A percentile compares a stretch with the other conserved stretches of the same genome.
These are phyloP conservation scores for Entomortierella chlamydospora DNA, from an alignment of 192 early-diverging fungal species.

Conservation along the genomic window DNA sequence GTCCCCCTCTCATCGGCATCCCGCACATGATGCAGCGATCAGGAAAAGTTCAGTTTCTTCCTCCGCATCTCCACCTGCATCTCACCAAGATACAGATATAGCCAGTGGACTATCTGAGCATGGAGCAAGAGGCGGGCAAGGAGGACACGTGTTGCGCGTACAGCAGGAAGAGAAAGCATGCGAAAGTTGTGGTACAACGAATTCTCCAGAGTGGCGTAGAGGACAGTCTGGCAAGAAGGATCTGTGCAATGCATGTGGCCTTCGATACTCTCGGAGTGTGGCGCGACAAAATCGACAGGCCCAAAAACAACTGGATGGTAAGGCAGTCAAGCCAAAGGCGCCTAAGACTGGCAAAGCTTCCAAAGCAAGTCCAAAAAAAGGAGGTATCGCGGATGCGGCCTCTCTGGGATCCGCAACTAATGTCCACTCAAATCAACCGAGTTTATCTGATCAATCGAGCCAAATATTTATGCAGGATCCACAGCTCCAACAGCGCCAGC, in stretches of 20 bases:
- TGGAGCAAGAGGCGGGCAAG: neutral
- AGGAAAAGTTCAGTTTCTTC: constrained; percentile 33
- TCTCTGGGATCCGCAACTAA: neutral
- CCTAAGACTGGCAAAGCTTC: constrained; percentile 23
- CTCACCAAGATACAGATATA: constrained; percentile 14
- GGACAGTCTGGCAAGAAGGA: constrained; percentile 69
- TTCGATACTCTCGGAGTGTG: constrained; percentile 59
- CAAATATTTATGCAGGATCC: neutral
- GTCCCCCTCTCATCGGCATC: constrained; percentile 32
- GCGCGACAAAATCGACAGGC: constrained; percentile 55
- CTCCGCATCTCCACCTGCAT: constrained; percentile 25
- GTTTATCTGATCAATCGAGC: neutral
- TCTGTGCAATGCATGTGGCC: constrained; percentile 69
- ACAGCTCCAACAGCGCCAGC: constrained; percentile 3
- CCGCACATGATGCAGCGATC: constrained; percentile 44
- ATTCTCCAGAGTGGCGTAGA: constrained; percentile 66
- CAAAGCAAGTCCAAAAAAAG: constrained; percentile 20
- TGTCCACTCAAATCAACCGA: neutral
- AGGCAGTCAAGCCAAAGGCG: constrained; percentile 21
- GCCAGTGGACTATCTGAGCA: neutral
- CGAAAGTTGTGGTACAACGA: constrained; percentile 62
- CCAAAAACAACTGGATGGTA: constrained; percentile 50
- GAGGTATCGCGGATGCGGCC: neutral
- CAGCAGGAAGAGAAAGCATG: constrained; percentile 49
- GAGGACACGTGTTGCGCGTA: constrained; percentile 26